Conservation (phyloP, 2,329 filamentous ascomycete species). For the Colletotrichum cuscutae region DNA sequence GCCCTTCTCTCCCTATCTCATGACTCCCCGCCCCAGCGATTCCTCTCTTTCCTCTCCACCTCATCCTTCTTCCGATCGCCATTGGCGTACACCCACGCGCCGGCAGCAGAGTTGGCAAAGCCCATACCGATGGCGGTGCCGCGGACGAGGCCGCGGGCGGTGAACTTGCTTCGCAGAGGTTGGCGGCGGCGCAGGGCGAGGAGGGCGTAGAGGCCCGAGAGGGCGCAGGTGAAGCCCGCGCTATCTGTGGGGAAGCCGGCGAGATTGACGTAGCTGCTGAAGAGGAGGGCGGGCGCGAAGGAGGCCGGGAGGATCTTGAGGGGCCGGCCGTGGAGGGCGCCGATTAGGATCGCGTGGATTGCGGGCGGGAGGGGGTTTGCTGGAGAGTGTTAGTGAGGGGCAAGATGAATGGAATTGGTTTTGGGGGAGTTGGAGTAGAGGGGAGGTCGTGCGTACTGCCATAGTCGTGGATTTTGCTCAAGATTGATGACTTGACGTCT, state of each 20-base stretch:
- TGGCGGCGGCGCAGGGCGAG: constrained; percentile 62
- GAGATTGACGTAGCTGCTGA: constrained; percentile 68
- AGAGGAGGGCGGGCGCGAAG: constrained; percentile 63
- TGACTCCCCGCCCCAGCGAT: constrained; percentile 57
- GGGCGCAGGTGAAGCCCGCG: constrained; percentile 65
- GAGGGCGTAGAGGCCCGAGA: constrained; percentile 67
- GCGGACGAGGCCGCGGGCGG: constrained; percentile 60
- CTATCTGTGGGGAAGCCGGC: constrained; percentile 67
- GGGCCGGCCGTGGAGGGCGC: constrained; percentile 66
- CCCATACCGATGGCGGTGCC: constrained; percentile 62
- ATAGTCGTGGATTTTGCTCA: constrained; percentile 53
- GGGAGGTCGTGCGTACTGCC: constrained; percentile 55
- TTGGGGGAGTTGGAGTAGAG: neutral
- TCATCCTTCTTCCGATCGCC: constrained; percentile 63
- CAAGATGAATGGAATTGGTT: neutral
- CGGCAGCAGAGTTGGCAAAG: constrained; percentile 58
- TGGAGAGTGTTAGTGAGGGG: constrained; percentile 40
- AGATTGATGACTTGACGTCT: constrained; percentile 11
- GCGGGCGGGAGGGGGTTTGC: constrained; percentile 65
- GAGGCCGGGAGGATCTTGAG: constrained; percentile 61
- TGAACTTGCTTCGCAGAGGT: constrained; percentile 53
- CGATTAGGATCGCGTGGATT: constrained; percentile 65
- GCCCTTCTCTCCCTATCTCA: constrained; percentile 11
- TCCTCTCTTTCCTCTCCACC: constrained; percentile 57
- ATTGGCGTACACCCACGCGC: constrained; percentile 62